Evolutionary conservation across 768 basidiomycete genomes (phyloP), one percentile per base, ranked within the genome.

Genomic region (Panaeolus papilionaceus): DNA sequence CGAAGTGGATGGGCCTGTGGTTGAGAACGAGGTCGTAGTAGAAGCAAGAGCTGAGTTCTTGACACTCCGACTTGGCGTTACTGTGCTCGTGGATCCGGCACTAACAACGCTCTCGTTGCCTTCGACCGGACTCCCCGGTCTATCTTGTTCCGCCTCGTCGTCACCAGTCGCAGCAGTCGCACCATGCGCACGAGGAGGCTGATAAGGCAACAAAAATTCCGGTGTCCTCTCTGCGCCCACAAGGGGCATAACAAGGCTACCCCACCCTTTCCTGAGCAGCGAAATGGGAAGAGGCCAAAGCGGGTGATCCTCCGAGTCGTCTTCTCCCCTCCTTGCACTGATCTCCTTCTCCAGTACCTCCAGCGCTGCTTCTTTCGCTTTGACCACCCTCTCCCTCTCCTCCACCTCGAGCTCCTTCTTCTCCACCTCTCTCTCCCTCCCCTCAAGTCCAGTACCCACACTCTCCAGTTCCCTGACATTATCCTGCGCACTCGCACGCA

Each of bases 201-300:
- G 54, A 33, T 58, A 58, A 14, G 54, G 54, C 9, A 58, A 33
- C 20, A 70, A 47, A 51, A 68, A 70, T 16, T 42, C 67, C 38
- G 67, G 67, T 8, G 66, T 70, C 16, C 66, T 62, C 9, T 68
- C 58, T 23, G 64, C 66, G 26, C 67, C 67, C 4, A 68, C 38
- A 23, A 67, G 28, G 42, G 68, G 69, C 38, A 68, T 58, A 26
- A 68, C 62, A 14, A 70, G 67, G 18, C 65, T 63, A 5, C 66
- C 64, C 67, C 70, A 71, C 49, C 65, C 62, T 47, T 61, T 65
- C 12, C 63, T 63, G 7, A 68, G 61, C 28, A 71, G 40, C 3
- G 23, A 47, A 26, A 68, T 23, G 4, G 69, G 62, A 4, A 42
- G 28, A 45, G 65, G 68, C 66, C 63, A 67, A 16, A 58, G 28